Evolutionary conservation across 1,139 yeast species (phyloP).

Genomic region (Candida sp.): DNA sequence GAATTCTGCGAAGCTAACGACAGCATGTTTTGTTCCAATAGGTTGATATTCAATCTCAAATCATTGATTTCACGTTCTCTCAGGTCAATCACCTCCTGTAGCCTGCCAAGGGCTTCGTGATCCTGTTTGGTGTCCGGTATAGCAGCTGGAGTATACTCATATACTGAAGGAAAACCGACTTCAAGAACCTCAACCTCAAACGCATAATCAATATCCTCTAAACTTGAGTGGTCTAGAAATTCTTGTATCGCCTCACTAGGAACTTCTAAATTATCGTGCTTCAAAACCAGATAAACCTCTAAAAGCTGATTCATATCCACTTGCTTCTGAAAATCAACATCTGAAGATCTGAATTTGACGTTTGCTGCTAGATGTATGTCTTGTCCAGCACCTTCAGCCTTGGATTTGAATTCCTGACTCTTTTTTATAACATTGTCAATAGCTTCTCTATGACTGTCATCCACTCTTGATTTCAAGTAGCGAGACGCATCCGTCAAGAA

Average conservation of each 20-base stretch:
- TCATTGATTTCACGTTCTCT: conserved; percentile 41
- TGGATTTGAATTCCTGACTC: not conserved
- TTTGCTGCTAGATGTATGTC: not conserved
- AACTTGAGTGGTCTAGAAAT: not conserved
- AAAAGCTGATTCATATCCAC: not conserved
- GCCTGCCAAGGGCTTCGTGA: not conserved
- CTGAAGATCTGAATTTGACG: not conserved
- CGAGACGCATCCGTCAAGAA: not conserved
- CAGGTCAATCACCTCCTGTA: not conserved
- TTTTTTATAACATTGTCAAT: not conserved
- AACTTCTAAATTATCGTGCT: not conserved
- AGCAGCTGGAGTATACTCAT: conserved; percentile 1
- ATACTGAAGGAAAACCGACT: not conserved
- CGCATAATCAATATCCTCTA: not conserved
- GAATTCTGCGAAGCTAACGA: conserved; percentile 28
- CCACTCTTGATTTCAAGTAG: not conserved
- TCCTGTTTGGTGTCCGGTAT: not conserved
- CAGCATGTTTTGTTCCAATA: conserved; percentile 45
- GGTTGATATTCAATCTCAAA: conserved; percentile 42
- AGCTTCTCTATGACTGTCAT: not conserved
- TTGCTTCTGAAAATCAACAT: not conserved
- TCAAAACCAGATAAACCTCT: not conserved
- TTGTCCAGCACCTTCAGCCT: not conserved
- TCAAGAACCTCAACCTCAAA: not conserved
- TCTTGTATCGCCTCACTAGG: not conserved